Percentiles rank a stretch among this genome's conserved stretches.
Conservation (phyloP, 2,329 filamentous ascomycete species). For the Didymella sp. region DNA sequence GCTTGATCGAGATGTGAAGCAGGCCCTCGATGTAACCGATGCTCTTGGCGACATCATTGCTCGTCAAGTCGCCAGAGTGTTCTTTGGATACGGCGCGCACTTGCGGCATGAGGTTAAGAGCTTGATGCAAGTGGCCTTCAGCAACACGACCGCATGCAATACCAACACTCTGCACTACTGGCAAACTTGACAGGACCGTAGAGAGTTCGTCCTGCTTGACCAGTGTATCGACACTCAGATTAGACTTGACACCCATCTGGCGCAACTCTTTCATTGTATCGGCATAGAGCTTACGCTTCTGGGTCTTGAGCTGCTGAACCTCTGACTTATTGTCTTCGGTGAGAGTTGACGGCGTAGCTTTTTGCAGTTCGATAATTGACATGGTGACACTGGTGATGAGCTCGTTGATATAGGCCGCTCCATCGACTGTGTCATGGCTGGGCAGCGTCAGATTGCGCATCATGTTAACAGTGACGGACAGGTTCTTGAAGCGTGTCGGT, state of each 20-base stretch:
- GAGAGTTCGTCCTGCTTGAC: constrained; percentile 75
- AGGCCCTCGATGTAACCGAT: constrained; percentile 88
- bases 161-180: constrained; percentile 40
- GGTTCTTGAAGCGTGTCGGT: constrained; percentile 73
- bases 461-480: constrained; percentile 71
- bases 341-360: constrained; percentile 80
- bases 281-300: constrained; percentile 88
- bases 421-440: constrained; percentile 61
- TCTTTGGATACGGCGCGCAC: constrained; percentile 72
- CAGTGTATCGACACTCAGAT: constrained; percentile 76
- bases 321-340: constrained; percentile 85
- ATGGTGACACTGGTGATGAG: constrained; percentile 74
- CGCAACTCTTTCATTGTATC: constrained; percentile 84
- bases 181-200: constrained; percentile 67
- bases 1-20: constrained; percentile 68
- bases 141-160: constrained; percentile 43
- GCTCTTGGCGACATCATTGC: constrained; percentile 79
- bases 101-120: constrained; percentile 74
- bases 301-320: constrained; percentile 87
- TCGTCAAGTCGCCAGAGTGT: constrained; percentile 84
- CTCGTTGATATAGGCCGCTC: constrained; percentile 65
- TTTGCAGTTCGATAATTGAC: constrained; percentile 75
- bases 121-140: constrained; percentile 79
- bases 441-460: constrained; percentile 71
- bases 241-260: constrained; percentile 88